Evolutionary conservation across 345 rosid species (phyloP).

Genomic region (Laguncularia racemosa): DNA sequence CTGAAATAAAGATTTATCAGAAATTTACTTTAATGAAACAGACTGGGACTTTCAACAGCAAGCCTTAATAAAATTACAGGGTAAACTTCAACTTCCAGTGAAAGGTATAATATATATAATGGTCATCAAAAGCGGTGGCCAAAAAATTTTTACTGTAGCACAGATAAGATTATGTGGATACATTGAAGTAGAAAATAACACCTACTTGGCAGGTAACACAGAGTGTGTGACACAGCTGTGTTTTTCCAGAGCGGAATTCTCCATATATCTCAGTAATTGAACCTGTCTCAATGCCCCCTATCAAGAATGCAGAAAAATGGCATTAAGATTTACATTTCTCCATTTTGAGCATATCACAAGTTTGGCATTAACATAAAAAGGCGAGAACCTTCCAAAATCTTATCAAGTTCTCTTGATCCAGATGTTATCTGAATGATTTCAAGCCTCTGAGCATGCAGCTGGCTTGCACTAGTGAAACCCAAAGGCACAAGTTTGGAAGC

Average conservation of each 20-base stretch:
- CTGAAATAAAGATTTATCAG: slow-evolving; percentile 29
- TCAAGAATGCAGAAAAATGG: slow-evolving; percentile 4
- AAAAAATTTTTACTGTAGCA: background rate
- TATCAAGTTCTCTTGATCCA: slow-evolving; percentile 93
- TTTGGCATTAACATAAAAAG: background rate
- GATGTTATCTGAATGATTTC: slow-evolving; percentile 96
- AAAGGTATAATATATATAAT: background rate
- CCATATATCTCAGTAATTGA: slow-evolving; percentile 96
- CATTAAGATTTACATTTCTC: background rate
- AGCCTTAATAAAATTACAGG: background rate
- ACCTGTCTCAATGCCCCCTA: slow-evolving; percentile 96
- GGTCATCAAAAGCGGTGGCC: background rate
- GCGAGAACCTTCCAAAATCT: slow-evolving; percentile 69
- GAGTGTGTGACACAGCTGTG: slow-evolving; percentile 94
- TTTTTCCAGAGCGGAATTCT: slow-evolving; percentile 95
- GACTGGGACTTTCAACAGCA: background rate
- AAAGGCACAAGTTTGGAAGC: slow-evolving; percentile 91
- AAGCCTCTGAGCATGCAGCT: slow-evolving; percentile 84
- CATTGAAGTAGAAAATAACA: slow-evolving; percentile 2
- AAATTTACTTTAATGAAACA: background rate
- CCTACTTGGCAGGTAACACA: slow-evolving; percentile 97
- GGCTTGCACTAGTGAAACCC: slow-evolving; percentile 92
- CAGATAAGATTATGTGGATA: background rate
- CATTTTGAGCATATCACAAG: background rate
- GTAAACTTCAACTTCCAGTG: too few species aligned